Base-by-base conservation (phyloP, 805 yeast species). In the Barnettozyma vustinii region DNA sequence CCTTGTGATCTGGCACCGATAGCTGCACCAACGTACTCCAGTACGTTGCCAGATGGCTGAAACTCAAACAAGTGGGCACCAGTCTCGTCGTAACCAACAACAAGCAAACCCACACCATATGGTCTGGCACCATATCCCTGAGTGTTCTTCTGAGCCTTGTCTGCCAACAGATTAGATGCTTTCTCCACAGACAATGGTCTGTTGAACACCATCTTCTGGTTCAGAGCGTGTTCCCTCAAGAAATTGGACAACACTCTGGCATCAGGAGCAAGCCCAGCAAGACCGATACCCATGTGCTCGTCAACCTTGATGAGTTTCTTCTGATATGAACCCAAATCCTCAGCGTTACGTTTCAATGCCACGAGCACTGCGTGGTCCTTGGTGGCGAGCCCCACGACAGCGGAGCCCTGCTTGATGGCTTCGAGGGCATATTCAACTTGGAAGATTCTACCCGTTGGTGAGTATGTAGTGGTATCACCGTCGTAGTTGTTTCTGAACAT, bases 1-100 rank as follows among this genome's bases (percentile, higher is more conserved):
- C 98, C 98, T 70, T 94, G 99, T 2, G 98, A 92, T 64, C 99
- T 80, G 9, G 99, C 98, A 42, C 99, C 99, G 62, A 94, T 89
- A 35, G 99, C 96, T 12, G 97, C 83, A 33, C 96, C 98, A 58
- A 78, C 80, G 64, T 91, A 87, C 68, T 94, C 98, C 60, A 90
- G 74, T 20, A 86, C 94, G 23, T 92, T 83, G 2, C 99, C 99
- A 9, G 96, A 84, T 16, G 99, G 99, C 65, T 87, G 92, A 70
- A 94, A 94, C 72, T 94, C 99, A 67, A 81, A 83, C 54, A 94
- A 71, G 68, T 94, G 99, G 9, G 98, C 86, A 13, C 99, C 99
- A 27, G 89, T 79, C 64, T 87, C 96, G 65, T 94, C 99, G 66
- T 80, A 78, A 18, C 99, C 99, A 15, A 87, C 83, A 43, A 94